phyloP scores from a whole-genome alignment of 805 yeast genomes.

The Cephaloascus fragrans region DNA sequence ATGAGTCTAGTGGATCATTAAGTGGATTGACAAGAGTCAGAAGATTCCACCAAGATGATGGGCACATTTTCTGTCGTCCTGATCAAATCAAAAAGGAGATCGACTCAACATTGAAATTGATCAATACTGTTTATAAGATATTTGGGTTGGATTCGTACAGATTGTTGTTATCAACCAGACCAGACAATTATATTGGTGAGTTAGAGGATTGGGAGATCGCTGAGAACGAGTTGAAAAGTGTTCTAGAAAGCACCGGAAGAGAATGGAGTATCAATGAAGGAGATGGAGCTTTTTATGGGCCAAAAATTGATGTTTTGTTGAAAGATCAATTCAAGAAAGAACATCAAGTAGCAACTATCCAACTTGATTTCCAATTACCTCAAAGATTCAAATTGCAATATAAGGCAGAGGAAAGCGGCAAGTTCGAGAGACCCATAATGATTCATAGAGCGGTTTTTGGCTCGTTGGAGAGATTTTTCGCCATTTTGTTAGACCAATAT shows the following conservation, averaged over 20 bases:
- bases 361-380: constrained; percentile 91
- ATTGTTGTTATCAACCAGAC: constrained; percentile 77
- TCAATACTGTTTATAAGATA: constrained; percentile 63
- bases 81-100: constrained; percentile 75
- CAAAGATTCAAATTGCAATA: constrained; percentile 69
- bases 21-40: constrained; percentile 90
- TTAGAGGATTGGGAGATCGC: constrained; percentile 75
- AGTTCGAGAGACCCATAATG: constrained; percentile 73
- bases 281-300: constrained; percentile 98
- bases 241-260: constrained; percentile 43
- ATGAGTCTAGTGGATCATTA: constrained; percentile 90
- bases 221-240: constrained; percentile 52
- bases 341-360: constrained; percentile 94
- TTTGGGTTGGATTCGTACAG: constrained; percentile 54
- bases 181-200: constrained; percentile 73
- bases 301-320: constrained; percentile 82
- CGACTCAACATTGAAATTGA: constrained; percentile 54
- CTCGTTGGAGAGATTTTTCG: constrained; percentile 86
- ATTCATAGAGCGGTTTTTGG: constrained; percentile 95
- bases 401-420: constrained; percentile 37
- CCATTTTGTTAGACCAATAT: constrained; percentile 81
- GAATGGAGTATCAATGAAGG: constrained; percentile 73
- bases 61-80: constrained; percentile 84
- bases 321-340: constrained; percentile 71
- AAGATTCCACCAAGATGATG: constrained; percentile 96